Base-by-base conservation (phyloP, 225 moss, liverwort and hornwort genomes). In the Physcomitrium patens region DNA sequence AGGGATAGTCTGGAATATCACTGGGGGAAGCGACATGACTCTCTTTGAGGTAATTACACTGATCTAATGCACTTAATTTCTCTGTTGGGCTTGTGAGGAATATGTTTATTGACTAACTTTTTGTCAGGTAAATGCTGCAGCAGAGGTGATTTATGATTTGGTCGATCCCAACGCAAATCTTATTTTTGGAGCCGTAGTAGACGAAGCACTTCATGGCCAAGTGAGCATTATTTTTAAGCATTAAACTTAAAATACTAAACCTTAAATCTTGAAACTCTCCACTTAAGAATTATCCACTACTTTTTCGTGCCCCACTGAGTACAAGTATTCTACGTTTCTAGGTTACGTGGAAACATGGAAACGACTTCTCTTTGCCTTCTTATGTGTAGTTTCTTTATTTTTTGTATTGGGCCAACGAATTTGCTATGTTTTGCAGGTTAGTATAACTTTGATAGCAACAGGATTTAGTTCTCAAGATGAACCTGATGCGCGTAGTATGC, bases 1-100 rank as follows among this genome's bases (percentile, higher is more conserved):
- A 57, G 96, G 96, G 53, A 96, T 96, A 64, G 96, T 96, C 28
- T 96, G 96, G 96, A 96, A 96, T 76, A 96, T 96, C 46, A 96
- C 96, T 11, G 96, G 96, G 13, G 96, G 96, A 65, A 93, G 90
- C 79, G 93, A 96, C 52, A 96, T 96, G 96, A 96, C 96, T 7
- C 85, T 96, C 37, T 93, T 90, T 82, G 96, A 96, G 96, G 96
- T 96, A 80, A 19, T 5, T 51, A 19, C 11, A 76, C 31, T 56
- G 51, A 37, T 12, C 63, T 43, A 63, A 49, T 68, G 22, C 3
- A 47, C 53, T 70, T 10, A 17, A 11, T 76, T 12, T 9, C 10
- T 63, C 57, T 73, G 12, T 73, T 76, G 42, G 18, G 44, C 50
- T 60, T 50, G 20, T 61, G 43, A 50, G 61, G 74, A 65, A 23